Conservation (phyloP, 352 stramenopile species). For the Globisporangium paroecandrum region DNA sequence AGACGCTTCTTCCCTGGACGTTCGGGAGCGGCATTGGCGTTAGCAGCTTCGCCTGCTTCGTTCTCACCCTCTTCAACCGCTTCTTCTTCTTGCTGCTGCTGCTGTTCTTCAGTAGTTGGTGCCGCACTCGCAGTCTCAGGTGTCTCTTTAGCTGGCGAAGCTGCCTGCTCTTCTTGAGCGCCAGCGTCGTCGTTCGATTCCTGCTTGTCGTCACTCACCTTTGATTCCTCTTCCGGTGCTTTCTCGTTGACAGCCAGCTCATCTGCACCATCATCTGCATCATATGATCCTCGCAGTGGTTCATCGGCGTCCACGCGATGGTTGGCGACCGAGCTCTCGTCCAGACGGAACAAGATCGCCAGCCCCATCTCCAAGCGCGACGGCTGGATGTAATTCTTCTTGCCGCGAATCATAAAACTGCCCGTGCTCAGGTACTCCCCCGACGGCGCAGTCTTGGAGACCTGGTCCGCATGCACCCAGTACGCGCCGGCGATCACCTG, state of each 20-base stretch:
- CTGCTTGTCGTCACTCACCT: constrained; percentile 10
- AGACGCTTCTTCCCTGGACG: constrained; percentile 56
- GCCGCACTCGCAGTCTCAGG: background rate
- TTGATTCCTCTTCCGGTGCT: constrained; percentile 6
- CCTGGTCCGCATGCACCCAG: constrained; percentile 98
- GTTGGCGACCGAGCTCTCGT: constrained; percentile 76
- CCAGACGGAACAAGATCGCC: constrained; percentile 89
- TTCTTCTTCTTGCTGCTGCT: constrained; percentile 15
- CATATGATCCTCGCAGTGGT: background rate
- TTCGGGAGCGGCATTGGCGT: constrained; percentile 5
- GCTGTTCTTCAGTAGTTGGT: constrained; percentile 7
- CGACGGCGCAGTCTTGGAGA: constrained; percentile 95
- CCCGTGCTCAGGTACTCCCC: constrained; percentile 97
- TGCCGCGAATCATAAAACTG: constrained; percentile 96
- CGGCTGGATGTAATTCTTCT: constrained; percentile 93
- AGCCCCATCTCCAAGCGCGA: constrained; percentile 90
- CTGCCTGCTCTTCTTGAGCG: background rate
- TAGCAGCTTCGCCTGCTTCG: constrained; percentile 14
- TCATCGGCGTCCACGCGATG: constrained; percentile 27
- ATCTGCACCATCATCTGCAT: background rate
- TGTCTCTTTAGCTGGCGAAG: background rate
- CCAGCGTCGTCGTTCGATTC: constrained; percentile 2
- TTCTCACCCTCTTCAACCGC: constrained; percentile 19
- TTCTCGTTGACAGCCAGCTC: background rate
- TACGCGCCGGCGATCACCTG: constrained; percentile 95